Conservation (phyloP, 176 grass and related monocot genomes). For the Panicum miliaceum region DNA sequence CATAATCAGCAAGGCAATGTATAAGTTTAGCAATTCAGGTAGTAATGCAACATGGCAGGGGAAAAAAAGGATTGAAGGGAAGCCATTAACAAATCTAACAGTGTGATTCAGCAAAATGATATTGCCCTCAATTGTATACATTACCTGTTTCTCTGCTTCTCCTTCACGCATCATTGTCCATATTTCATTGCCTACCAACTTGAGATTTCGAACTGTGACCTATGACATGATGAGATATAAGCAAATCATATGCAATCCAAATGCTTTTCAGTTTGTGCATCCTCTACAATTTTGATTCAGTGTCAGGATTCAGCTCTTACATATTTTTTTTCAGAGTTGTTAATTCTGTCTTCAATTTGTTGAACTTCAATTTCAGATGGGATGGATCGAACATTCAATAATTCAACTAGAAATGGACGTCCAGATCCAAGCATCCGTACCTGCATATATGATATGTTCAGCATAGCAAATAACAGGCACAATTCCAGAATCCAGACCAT, state of each 20-base stretch:
- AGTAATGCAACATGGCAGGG: background rate
- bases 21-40: background rate
- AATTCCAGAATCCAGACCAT: constrained; percentile 29
- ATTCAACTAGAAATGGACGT: constrained; percentile 90
- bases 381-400: constrained; percentile 66
- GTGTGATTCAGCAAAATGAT: constrained; percentile 13
- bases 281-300: background rate
- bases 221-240: constrained; percentile 39
- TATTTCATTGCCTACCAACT: constrained; percentile 70
- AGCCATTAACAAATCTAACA: constrained; percentile 6
- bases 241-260: constrained; percentile 27
- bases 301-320: constrained; percentile 53
- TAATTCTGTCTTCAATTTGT: constrained; percentile 79
- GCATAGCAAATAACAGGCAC: constrained; percentile 31
- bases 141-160: constrained; percentile 92
- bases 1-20: background rate
- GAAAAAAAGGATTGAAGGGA: background rate
- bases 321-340: constrained; percentile 75
- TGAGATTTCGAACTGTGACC: constrained; percentile 86
- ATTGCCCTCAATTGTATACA: constrained; percentile 4
- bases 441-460: constrained; percentile 52
- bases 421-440: constrained; percentile 98
- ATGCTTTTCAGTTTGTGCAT: background rate
- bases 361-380: constrained; percentile 72
- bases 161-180: constrained; percentile 99